These are phyloP conservation scores for Leptomonas seymouri DNA, from an alignment of 208 protist genomes.

Conservation along the genomic window DNA sequence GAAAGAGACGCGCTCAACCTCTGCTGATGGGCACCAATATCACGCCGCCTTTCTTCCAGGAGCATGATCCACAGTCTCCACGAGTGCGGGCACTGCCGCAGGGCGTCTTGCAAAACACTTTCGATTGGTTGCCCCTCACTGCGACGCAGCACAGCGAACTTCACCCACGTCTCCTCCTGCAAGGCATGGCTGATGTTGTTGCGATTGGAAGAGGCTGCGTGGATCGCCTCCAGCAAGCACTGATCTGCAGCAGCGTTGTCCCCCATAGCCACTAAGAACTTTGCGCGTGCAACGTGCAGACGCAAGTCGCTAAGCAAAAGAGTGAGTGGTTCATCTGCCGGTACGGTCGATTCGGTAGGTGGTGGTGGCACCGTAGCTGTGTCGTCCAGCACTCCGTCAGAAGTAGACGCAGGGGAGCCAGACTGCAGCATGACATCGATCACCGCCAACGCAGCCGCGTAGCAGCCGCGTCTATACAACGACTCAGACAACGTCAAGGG, in stretches of 20 bases:
- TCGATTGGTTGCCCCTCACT: slow-evolving; percentile 29
- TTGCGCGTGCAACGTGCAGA: slow-evolving; percentile 40
- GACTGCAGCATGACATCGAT: slow-evolving; percentile 5
- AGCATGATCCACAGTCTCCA: slow-evolving; percentile 71
- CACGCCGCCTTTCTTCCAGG: slow-evolving; percentile 42
- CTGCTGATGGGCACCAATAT: slow-evolving; percentile 15
- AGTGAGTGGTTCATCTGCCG: neutral
- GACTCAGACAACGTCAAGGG: slow-evolving; percentile 28
- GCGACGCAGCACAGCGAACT: slow-evolving; percentile 62
- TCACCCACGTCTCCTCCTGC: slow-evolving; percentile 60
- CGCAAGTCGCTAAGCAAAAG: slow-evolving; percentile 7
- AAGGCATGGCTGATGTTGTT: neutral
- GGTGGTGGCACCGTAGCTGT: neutral
- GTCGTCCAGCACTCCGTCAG: neutral
- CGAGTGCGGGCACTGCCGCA: slow-evolving; percentile 49
- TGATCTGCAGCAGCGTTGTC: slow-evolving; percentile 39
- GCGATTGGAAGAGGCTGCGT: neutral
- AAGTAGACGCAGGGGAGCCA: neutral
- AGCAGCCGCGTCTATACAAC: slow-evolving; percentile 17
- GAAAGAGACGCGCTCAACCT: slow-evolving; percentile 4
- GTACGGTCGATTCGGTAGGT: neutral
- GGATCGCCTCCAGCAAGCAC: slow-evolving; percentile 37
- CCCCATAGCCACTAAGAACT: slow-evolving; percentile 44
- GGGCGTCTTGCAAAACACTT: slow-evolving; percentile 21
- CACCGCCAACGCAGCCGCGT: slow-evolving; percentile 10